These are phyloP conservation scores for Suhomyces maxii DNA, from an alignment of 1,139 yeast genomes.

Conservation along the genomic window DNA sequence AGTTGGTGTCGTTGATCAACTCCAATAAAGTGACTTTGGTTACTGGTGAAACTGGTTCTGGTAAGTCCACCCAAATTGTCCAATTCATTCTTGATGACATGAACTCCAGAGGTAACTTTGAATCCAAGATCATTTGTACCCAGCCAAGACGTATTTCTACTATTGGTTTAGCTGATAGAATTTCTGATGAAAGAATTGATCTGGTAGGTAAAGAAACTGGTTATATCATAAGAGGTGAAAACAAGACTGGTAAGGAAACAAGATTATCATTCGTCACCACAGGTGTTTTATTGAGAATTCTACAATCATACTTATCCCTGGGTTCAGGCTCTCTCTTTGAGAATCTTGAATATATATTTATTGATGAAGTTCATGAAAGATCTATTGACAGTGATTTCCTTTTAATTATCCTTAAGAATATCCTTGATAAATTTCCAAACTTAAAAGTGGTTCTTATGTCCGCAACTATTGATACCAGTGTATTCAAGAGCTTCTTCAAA, in stretches of 20 bases:
- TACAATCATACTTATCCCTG: slow-evolving; percentile 50
- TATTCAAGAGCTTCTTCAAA: slow-evolving; percentile 64
- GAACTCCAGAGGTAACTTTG: slow-evolving; percentile 42
- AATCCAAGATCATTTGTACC: slow-evolving; percentile 74
- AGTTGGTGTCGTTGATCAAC: slow-evolving; percentile 56
- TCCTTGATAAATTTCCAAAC: slow-evolving; percentile 47
- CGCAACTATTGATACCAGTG: slow-evolving; percentile 82
- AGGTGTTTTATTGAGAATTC: slow-evolving; percentile 85
- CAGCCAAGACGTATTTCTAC: slow-evolving; percentile 97
- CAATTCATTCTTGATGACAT: slow-evolving; percentile 80
- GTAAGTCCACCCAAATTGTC: slow-evolving; percentile 59
- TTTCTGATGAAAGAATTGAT: slow-evolving; percentile 76
- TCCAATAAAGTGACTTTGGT: slow-evolving; percentile 67
- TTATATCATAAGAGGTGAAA: slow-evolving; percentile 87
- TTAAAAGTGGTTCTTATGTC: slow-evolving; percentile 84
- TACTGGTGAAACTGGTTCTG: slow-evolving; percentile 92
- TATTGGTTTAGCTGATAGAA: slow-evolving; percentile 90
- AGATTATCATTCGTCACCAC: slow-evolving; percentile 85
- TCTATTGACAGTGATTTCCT: slow-evolving; percentile 89
- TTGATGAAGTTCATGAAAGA: slow-evolving; percentile 96
- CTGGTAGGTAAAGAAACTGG: slow-evolving; percentile 80
- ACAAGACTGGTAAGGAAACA: slow-evolving; percentile 60
- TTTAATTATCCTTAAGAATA: slow-evolving; percentile 68
- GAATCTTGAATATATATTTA: slow-evolving; percentile 66
- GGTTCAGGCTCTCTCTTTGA: slow-evolving; percentile 37